These are phyloP conservation scores for Reticulomyxa filosa DNA, from an alignment of 78 protist species.

Conservation along the genomic window DNA sequence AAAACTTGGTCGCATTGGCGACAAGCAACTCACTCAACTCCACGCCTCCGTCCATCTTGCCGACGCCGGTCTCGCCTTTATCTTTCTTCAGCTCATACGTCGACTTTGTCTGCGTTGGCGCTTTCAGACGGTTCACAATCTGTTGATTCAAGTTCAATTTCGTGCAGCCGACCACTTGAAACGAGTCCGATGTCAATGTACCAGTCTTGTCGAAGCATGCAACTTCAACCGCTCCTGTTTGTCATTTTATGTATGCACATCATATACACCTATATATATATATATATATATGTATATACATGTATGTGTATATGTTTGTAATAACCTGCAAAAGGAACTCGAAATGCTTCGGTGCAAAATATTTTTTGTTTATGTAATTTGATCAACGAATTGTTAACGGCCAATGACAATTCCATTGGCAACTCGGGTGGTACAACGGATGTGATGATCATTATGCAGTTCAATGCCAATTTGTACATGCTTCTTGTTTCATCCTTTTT, in stretches of 20 bases:
- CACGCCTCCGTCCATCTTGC: not conserved
- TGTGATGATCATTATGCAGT: conserved; percentile 44
- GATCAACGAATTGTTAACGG: conserved; percentile 29
- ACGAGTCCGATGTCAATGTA: conserved; percentile 74
- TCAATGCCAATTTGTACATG: conserved; percentile 51
- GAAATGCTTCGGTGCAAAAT: conserved; percentile 98
- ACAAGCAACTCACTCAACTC: not conserved
- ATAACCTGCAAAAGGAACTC: conserved; percentile 93
- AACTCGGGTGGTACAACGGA: conserved; percentile 95
- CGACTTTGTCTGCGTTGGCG: conserved; percentile 4
- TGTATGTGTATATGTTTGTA: not conserved
- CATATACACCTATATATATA: not conserved
- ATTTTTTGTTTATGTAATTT: conserved; percentile 20
- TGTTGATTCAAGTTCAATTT: too few relatives aligned
- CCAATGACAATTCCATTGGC: conserved; percentile 92
- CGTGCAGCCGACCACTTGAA: conserved; percentile 54
- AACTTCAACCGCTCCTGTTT: conserved; percentile 25
- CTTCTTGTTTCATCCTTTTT: conserved; percentile 4
- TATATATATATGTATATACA: not conserved
- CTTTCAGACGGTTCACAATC: conserved; percentile 20
- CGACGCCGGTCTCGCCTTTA: not conserved
- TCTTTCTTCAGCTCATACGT: not conserved
- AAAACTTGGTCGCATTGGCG: not conserved
- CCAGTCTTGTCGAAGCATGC: conserved; percentile 99
- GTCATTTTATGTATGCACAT: not conserved